A percentile compares a stretch with the other conserved stretches of the same genome.
These are phyloP conservation scores for Butyriboletus appendiculatus DNA, from an alignment of 1,284 basidiomycete species.

Conservation along the genomic window DNA sequence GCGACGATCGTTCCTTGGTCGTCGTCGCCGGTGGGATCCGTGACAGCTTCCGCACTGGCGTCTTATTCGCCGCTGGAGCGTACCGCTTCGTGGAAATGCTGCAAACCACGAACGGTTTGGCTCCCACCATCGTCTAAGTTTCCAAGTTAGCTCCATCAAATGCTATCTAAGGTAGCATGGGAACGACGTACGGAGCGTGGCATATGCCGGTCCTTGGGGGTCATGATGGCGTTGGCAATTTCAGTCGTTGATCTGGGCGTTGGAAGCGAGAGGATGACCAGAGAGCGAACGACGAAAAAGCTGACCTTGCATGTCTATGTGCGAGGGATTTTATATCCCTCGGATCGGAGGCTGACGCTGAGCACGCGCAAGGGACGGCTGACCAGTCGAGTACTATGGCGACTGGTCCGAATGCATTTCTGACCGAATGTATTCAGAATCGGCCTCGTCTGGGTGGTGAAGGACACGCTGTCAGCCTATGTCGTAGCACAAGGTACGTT, in stretches of 20 bases:
- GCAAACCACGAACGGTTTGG: slow-evolving; percentile 13
- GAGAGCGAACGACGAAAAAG: background rate
- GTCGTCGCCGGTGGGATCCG: background rate
- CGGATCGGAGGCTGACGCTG: slow-evolving; percentile 4
- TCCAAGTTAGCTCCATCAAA: background rate
- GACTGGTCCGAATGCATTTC: slow-evolving; percentile 5
- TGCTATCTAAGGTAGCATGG: background rate
- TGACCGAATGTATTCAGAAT: slow-evolving; percentile 3
- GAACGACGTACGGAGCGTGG: slow-evolving; percentile 4
- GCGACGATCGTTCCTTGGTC: background rate
- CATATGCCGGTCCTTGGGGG: background rate
- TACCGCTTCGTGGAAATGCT: slow-evolving; percentile 7
- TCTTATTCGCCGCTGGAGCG: background rate
- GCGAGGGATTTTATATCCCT: slow-evolving; percentile 6
- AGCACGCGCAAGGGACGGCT: background rate
- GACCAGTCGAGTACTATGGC: background rate
- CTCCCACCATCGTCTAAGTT: background rate
- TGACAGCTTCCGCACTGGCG: background rate
- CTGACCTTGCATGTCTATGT: background rate
- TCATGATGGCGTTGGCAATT: background rate
- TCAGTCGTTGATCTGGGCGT: background rate
- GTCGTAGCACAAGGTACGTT: background rate
- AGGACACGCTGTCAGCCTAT: background rate
- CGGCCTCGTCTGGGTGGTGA: background rate
- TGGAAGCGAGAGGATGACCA: background rate